Conservation (phyloP, 805 yeast species). For the Pichia phayaonensis region DNA sequence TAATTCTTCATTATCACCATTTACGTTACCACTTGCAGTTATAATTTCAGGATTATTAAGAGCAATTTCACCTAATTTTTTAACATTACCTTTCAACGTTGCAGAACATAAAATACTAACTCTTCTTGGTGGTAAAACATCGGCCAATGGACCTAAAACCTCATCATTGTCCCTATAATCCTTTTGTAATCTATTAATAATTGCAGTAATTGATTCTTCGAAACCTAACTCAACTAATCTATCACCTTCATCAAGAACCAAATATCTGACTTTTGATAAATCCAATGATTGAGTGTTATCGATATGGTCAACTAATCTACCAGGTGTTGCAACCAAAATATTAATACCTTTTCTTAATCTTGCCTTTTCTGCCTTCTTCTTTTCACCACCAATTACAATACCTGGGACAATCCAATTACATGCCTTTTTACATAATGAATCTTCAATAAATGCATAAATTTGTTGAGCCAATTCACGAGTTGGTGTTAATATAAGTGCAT, state of each 20-base stretch:
- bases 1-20: constrained; percentile 12
- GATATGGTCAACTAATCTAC: constrained; percentile 89
- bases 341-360: constrained; percentile 92
- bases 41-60: constrained; percentile 67
- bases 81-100: constrained; percentile 75
- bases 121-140: constrained; percentile 47
- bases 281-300: constrained; percentile 78
- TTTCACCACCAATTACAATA: constrained; percentile 95
- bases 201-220: constrained; percentile 82
- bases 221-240: constrained; percentile 92
- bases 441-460: constrained; percentile 73
- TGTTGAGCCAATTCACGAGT: constrained; percentile 94
- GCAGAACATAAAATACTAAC: constrained; percentile 89
- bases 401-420: constrained; percentile 93
- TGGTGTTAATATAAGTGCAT: constrained; percentile 85
- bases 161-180: constrained; percentile 31
- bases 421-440: constrained; percentile 47
- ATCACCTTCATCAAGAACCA: constrained; percentile 96
- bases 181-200: constrained; percentile 51
- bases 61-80: constrained; percentile 72
- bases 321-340: constrained; percentile 95
- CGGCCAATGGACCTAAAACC: constrained; percentile 33
- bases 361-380: constrained; percentile 95
- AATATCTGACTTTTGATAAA: constrained; percentile 67
- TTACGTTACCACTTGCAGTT: constrained; percentile 12